These are phyloP conservation scores for Heterobasidion parviporum DNA, from an alignment of 1,284 basidiomycete species.

Conservation along the genomic window DNA sequence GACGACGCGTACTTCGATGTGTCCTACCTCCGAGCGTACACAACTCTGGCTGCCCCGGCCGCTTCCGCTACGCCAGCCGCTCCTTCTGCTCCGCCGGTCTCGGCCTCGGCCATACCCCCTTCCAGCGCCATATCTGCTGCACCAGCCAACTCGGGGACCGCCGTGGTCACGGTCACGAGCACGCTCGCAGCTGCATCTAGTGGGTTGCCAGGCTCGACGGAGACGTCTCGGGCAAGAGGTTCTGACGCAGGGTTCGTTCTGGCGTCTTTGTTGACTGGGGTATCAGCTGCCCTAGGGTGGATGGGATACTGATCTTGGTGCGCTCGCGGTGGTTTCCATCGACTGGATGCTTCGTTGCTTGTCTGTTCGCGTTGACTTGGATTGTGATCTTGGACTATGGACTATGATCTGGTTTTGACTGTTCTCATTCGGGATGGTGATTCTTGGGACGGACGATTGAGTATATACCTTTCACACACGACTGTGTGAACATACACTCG, in stretches of 20 bases:
- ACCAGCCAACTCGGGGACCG: not conserved
- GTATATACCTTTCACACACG: no score
- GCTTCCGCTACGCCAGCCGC: constrained; percentile 5
- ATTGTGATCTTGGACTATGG: no score
- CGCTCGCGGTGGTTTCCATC: no score
- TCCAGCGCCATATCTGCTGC: no score
- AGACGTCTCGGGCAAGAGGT: not conserved
- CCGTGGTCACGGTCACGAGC: constrained; percentile 2
- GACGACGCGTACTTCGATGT: constrained; percentile 48
- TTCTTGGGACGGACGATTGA: no score
- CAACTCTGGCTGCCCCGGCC: constrained; percentile 16
- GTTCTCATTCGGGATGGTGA: no score
- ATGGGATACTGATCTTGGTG: not conserved
- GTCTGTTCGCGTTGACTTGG: no score
- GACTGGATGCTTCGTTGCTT: no score
- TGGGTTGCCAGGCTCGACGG: not conserved
- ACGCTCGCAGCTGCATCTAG: not conserved
- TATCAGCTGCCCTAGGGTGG: not conserved
- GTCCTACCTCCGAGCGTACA: constrained; percentile 40
- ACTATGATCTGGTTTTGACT: no score
- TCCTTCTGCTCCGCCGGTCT: not conserved
- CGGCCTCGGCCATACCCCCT: no score
- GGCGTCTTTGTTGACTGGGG: not conserved
- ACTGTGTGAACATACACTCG: no score
- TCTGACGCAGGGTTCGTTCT: not conserved